Evolutionary conservation across 768 basidiomycete genomes (phyloP).

Genomic region (Tylopilus felleus): DNA sequence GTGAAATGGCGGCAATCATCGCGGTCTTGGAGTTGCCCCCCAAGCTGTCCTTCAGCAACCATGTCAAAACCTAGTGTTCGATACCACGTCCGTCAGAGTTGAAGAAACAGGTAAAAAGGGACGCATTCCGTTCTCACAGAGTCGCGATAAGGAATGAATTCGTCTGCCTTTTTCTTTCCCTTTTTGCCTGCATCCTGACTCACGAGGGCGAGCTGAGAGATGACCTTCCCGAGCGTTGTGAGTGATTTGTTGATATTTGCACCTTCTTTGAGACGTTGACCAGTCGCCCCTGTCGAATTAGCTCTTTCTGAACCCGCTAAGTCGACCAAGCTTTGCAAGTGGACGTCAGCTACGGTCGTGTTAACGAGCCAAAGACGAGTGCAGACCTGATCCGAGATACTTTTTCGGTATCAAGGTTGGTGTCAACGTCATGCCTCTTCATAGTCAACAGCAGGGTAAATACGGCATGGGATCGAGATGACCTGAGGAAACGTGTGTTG

Average conservation of each 20-base stretch:
- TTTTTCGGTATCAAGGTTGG: conserved; percentile 93
- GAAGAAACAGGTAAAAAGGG: background rate
- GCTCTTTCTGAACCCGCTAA: conserved; percentile 96
- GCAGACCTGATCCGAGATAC: conserved; percentile 93
- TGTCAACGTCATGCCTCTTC: conserved; percentile 79
- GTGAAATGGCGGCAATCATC: conserved; percentile 98
- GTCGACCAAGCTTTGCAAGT: conserved; percentile 71
- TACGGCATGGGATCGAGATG: conserved; percentile 96
- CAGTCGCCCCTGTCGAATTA: conserved; percentile 96
- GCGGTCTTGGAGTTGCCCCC: conserved; percentile 98
- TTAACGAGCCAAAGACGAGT: background rate
- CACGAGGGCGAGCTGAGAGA: conserved; percentile 76
- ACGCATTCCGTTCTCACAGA: conserved; percentile 57
- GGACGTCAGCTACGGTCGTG: conserved; percentile 9
- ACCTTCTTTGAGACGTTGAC: conserved; percentile 93
- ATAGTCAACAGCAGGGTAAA: conserved; percentile 94
- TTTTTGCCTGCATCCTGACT: conserved; percentile 64
- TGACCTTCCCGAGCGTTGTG: conserved; percentile 97
- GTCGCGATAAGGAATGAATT: conserved; percentile 96
- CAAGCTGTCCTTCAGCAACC: conserved; percentile 96
- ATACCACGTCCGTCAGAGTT: conserved; percentile 5
- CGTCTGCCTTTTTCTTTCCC: conserved; percentile 86
- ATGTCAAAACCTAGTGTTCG: conserved; percentile 77
- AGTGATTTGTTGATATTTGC: conserved; percentile 99
- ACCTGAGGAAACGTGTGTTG: conserved; percentile 43